Evolutionary conservation across 192 early-diverging fungal species (phyloP), one percentile per base, ranked within the genome.

Genomic region (Pilobolus umbonatus): DNA sequence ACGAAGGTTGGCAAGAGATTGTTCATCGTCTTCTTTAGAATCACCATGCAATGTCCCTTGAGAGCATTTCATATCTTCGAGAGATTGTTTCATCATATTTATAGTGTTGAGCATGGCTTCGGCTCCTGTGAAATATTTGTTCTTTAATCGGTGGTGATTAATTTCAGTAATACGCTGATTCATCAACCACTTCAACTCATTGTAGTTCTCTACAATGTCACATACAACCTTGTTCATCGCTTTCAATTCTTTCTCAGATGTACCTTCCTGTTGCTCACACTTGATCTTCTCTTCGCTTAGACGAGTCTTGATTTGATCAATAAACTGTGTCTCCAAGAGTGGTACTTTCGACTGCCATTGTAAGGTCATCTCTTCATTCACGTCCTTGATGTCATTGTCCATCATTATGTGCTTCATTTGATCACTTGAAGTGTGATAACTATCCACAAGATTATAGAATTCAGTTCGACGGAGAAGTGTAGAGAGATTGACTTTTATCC

Each of bases 91-190:
- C 6, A 49, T 49, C 0, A 28, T 28, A 22, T 15, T 25, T 28
- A 49, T 49, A 25, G 47, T 6, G 8, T 8, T 49, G 25, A 8
- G 26, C 29, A 49, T 12, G 0, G 19, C 31, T 1, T 38, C 22
- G 10, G 52, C 34, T 38, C 22, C 35, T 14, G 4, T 7, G n/a
- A 54, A 36, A 21, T 54, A 54, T 24, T 54, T 22, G n/a, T 38
- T 54, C 12, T 54, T 54, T 4, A 54, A 35, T 54, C 52, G 31
- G 7, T 32, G 19, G 24, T 54, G 19, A 22, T 54, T 54, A 14
- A 35, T 35, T 38, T 36, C 52, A 15, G 31, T 35, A 11, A 32
- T 22, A 8, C 24, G 6, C 7, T 54, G 21, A n/a, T 49, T 22
- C 29, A 49, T 28, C 25, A 15, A 6, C 21, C 29, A 15, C 47